A percentile compares a stretch with the other conserved stretches of the same genome.
These are phyloP conservation scores for Hamigera avellanea DNA, from an alignment of 495 filamentous ascomycete species.

Conservation along the genomic window DNA sequence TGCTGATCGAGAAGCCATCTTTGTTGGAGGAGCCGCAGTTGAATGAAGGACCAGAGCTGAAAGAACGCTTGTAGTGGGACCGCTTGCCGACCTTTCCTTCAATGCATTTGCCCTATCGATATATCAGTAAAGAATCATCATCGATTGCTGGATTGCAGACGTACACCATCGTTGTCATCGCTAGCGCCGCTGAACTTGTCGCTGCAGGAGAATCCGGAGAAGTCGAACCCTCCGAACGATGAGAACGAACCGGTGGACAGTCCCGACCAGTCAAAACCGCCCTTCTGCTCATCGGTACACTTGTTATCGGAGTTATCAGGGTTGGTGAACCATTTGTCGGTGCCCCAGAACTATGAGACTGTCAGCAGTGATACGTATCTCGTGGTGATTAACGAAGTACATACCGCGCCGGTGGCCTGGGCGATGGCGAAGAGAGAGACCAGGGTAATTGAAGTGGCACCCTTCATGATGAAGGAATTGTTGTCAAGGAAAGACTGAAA, in stretches of 20 bases:
- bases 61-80: constrained; percentile 18
- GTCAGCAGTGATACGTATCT: constrained; percentile 3
- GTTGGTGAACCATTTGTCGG: constrained; percentile 48
- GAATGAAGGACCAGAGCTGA: constrained; percentile 6
- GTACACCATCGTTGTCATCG: constrained; percentile 32
- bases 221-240: constrained; percentile 59
- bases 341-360: constrained; percentile 38
- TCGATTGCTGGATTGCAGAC: constrained; percentile 8
- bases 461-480: constrained; percentile 17
- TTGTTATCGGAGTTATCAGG: constrained; percentile 67
- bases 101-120: constrained; percentile 49
- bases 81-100: constrained; percentile 39
- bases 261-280: constrained; percentile 61
- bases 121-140: no score
- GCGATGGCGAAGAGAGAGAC: constrained; percentile 22
- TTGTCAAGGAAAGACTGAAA: constrained; percentile 8
- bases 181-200: constrained; percentile 39
- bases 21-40: constrained; percentile 13
- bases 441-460: constrained; percentile 12
- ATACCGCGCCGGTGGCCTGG: constrained; percentile 22
- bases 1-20: constrained; percentile 60
- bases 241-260: constrained; percentile 51
- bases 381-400: neutral
- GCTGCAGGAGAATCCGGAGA: constrained; percentile 57
- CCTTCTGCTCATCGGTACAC: constrained; percentile 52